Base-by-base conservation (phyloP, 169 alveolate genomes). In the Plasmodium inui region DNA sequence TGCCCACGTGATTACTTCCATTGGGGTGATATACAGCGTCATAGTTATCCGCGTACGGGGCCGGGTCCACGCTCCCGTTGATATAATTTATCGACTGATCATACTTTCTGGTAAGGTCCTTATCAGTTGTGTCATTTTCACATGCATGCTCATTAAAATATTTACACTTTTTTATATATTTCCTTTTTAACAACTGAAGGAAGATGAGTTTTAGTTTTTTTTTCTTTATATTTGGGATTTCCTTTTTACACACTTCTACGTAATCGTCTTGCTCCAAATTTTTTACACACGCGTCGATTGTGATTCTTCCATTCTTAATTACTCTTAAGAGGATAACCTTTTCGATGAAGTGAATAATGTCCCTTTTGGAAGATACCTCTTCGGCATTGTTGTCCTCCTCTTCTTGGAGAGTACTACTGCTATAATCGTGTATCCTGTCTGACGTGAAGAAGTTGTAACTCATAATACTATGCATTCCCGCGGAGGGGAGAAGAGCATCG, bases 131-230 rank as follows among this genome's bases (percentile, higher is more conserved):
- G 17, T 79, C 41, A 88, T 88, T 88, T 79, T 88, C 94, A 61
- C 94, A 88, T 1, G 72, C 32, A 30, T 88, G 94, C 7, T 88
- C 94, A 78, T 88, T 88, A 78, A 88, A 88, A 79, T 88, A 80
- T 37, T 57, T 88, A 41, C 94, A 88, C 72, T 88, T 88, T 80
- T 88, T 88, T 61, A 88, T 88, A 39, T 61, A 79, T 41, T 70
- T 88, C 39, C 79, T 88, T 88, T 78, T 88, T 88, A 88, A 79
- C 53, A 88, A 79, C 61, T 88, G 74, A 3, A 88, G 39, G 79
- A 88, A 88, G 17, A 88, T 79, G 28, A 88, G 67, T 26, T 72
- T 79, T 30, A 88, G 50, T 39, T 88, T 79, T 57, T 78, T 78
- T 39, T 34, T 79, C 19, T 70, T 88, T 22, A 88, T 26, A 61